Evolutionary conservation across 208 protist species (phyloP).

Genomic region (Leptomonas pyrrhocoris): DNA sequence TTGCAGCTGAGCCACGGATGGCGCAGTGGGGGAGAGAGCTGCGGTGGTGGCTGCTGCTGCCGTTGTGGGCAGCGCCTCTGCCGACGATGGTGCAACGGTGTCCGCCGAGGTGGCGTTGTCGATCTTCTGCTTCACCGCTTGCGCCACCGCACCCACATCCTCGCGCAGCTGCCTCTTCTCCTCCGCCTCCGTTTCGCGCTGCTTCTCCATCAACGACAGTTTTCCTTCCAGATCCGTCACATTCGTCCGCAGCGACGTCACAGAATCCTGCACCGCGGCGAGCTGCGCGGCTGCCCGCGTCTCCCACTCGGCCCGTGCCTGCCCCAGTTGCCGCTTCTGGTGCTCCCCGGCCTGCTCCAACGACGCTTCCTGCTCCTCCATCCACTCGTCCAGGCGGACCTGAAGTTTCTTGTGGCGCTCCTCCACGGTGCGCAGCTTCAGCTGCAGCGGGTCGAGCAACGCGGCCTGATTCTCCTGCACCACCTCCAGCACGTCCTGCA

Average conservation of each 20-base stretch:
- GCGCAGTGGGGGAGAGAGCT: neutral
- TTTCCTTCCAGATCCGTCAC: conserved; percentile 5
- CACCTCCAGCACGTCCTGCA: conserved; percentile 27
- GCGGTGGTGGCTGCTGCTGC: neutral
- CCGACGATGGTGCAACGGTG: neutral
- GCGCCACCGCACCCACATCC: conserved; percentile 4
- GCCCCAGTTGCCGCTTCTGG: conserved; percentile 8
- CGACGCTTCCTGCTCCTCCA: conserved; percentile 4
- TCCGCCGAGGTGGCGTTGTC: neutral
- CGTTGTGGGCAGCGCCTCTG: neutral
- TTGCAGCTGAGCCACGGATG: conserved; percentile 9
- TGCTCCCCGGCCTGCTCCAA: neutral
- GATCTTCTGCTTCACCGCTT: neutral
- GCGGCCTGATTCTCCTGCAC: conserved; percentile 27
- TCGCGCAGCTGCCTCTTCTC: conserved; percentile 5
- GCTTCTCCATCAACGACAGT: conserved; percentile 5
- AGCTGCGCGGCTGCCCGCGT: conserved; percentile 6
- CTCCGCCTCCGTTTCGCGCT: neutral
- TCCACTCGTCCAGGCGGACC: conserved; percentile 15
- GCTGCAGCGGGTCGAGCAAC: conserved; percentile 21
- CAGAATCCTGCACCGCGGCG: neutral
- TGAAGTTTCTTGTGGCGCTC: conserved; percentile 23
- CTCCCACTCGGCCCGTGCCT: conserved; percentile 3
- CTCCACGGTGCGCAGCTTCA: conserved; percentile 25
- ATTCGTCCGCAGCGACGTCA: conserved; percentile 1